These are phyloP conservation scores for Ceratobasidium papillatum DNA, from an alignment of 1,284 basidiomycete species.

Conservation along the genomic window DNA sequence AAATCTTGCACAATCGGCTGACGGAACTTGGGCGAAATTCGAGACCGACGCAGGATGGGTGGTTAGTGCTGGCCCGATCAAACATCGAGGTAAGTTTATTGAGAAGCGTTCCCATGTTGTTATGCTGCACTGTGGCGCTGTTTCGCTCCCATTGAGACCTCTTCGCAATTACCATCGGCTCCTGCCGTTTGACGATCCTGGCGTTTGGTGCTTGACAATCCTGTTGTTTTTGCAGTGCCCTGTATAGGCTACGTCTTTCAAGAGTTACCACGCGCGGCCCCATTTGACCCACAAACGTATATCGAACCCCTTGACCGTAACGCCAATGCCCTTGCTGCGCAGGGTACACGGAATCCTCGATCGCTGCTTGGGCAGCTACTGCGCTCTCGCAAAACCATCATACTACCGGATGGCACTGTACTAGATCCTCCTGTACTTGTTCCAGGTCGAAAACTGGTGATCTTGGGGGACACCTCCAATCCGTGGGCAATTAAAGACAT, in stretches of 20 bases:
- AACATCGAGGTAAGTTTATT: constrained; percentile 72
- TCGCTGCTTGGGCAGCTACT: constrained; percentile 69
- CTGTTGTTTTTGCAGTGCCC: constrained; percentile 64
- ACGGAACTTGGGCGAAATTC: constrained; percentile 78
- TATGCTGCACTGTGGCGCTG: background rate
- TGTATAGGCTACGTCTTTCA: constrained; percentile 84
- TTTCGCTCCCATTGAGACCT: background rate
- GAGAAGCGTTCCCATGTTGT: background rate
- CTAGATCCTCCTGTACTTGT: constrained; percentile 74
- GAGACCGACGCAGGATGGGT: constrained; percentile 58
- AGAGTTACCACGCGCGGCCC: constrained; percentile 60
- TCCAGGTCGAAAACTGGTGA: constrained; percentile 75
- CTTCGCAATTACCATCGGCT: constrained; percentile 14
- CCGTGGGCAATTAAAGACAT: constrained; percentile 66
- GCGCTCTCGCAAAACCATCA: constrained; percentile 64
- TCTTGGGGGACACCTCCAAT: constrained; percentile 81
- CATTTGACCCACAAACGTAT: constrained; percentile 45
- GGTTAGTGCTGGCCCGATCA: constrained; percentile 81
- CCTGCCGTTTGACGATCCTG: constrained; percentile 16
- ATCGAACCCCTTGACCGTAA: constrained; percentile 53
- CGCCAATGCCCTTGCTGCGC: constrained; percentile 55
- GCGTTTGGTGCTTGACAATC: constrained; percentile 14
- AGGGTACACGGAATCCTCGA: constrained; percentile 76
- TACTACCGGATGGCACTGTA: constrained; percentile 79
- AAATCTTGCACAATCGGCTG: constrained; percentile 67